A percentile compares a stretch with the other conserved stretches of the same genome.
Evolutionary conservation across 192 early-diverging fungal species (phyloP).

Genomic region (Coemansia sp.): DNA sequence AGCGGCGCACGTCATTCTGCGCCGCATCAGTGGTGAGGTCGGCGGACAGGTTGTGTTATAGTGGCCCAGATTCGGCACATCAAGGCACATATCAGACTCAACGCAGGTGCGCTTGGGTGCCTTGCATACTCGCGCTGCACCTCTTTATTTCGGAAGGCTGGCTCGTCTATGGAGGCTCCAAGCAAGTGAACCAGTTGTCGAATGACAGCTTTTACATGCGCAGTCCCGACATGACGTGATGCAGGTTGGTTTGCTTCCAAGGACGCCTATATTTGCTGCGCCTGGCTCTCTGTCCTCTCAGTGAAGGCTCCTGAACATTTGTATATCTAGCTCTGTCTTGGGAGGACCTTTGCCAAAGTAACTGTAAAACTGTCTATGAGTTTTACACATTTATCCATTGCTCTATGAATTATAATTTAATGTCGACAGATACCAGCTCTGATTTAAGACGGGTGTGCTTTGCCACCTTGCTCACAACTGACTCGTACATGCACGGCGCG

Average conservation of each 20-base stretch:
- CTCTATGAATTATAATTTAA: background rate
- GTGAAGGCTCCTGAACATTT: background rate
- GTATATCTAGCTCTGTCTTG: background rate
- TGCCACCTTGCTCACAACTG: conserved; percentile 79
- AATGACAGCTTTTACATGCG: background rate
- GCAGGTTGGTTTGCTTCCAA: conserved; percentile 1
- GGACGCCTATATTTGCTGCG: conserved; percentile 3
- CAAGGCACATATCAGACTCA: conserved; percentile 1
- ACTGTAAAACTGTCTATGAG: background rate
- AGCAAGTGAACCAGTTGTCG: background rate
- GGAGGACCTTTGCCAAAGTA: background rate
- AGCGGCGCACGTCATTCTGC: background rate
- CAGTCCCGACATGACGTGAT: conserved; percentile 12
- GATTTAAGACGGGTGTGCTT: conserved; percentile 25
- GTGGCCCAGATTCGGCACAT: background rate
- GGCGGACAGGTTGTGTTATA: background rate
- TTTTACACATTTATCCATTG: background rate
- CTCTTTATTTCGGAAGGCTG: background rate
- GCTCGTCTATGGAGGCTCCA: background rate
- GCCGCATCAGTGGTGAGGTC: background rate
- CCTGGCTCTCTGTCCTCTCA: conserved; percentile 3
- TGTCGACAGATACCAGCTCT: background rate
- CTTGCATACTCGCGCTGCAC: conserved; percentile 4
- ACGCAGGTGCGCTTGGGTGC: background rate
- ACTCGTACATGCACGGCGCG: conserved; percentile 81